A percentile compares a stretch with the other conserved stretches of the same genome.
phyloP scores from a whole-genome alignment of 2,329 filamentous ascomycete genomes.

The Stemphylium vesicarium region DNA sequence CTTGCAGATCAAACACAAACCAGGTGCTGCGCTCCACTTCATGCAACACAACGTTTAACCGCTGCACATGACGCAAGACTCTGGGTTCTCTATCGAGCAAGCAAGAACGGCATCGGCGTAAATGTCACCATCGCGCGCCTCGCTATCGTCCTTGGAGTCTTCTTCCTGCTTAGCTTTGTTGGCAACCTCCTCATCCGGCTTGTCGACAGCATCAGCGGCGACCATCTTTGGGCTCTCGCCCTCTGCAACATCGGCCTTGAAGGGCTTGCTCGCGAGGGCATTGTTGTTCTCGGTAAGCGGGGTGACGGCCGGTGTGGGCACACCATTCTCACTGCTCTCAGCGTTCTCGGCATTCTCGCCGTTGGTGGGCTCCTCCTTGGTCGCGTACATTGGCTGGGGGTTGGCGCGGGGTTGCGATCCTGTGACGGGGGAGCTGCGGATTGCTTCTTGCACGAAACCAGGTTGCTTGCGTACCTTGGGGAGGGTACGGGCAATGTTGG shows the following conservation, averaged over 20 bases:
- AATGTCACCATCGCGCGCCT: slow-evolving; percentile 85
- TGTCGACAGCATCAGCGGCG: slow-evolving; percentile 68
- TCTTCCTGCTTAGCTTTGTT: slow-evolving; percentile 70
- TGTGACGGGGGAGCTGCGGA: slow-evolving; percentile 24
- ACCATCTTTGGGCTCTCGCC: slow-evolving; percentile 81
- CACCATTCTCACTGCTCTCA: slow-evolving; percentile 58
- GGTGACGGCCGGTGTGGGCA: slow-evolving; percentile 72
- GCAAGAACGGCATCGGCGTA: slow-evolving; percentile 90
- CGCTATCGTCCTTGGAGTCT: slow-evolving; percentile 73
- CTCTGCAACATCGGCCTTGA: slow-evolving; percentile 79
- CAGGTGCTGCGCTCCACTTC: not conserved
- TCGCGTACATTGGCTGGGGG: slow-evolving; percentile 71
- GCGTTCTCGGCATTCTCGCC: slow-evolving; percentile 18
- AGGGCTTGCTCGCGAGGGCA: slow-evolving; percentile 68
- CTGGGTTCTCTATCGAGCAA: slow-evolving; percentile 97
- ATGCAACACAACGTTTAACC: slow-evolving; percentile 63
- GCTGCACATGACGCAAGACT: slow-evolving; percentile 96
- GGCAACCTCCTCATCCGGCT: slow-evolving; percentile 69
- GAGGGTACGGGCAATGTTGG: slow-evolving; percentile 71
- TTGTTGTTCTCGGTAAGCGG: slow-evolving; percentile 55
- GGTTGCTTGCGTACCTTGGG: slow-evolving; percentile 69
- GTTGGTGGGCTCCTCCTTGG: slow-evolving; percentile 56
- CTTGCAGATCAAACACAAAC: too few species aligned
- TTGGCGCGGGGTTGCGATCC: slow-evolving; percentile 64
- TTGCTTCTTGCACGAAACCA: slow-evolving; percentile 26